Evolutionary conservation across 371 early-diverging fungal genomes (phyloP).

Genomic region (Mucor velutinosus): DNA sequence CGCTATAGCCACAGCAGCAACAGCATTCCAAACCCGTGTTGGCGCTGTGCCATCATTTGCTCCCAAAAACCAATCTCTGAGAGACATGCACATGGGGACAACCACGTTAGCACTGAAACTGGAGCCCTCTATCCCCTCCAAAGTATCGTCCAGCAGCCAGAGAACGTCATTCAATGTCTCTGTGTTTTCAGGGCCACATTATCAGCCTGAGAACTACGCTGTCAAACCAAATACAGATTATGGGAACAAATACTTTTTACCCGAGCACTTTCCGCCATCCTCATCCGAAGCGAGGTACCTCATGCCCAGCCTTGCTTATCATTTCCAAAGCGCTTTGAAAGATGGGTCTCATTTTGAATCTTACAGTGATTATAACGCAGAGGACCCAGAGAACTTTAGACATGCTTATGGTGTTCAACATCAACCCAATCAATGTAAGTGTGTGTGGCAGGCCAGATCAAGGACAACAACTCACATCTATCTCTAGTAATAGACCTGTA

Average conservation of each 20-base stretch:
- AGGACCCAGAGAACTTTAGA: constrained; percentile 25
- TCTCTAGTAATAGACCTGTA: neutral
- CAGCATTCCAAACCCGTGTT: neutral
- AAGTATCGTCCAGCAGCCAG: neutral
- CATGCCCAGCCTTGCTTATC: constrained; percentile 4
- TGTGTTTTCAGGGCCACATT: constrained; percentile 23
- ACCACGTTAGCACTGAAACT: neutral
- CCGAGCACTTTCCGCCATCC: neutral
- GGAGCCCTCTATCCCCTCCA: neutral
- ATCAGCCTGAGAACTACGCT: constrained; percentile 14
- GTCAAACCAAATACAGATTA: neutral
- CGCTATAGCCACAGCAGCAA: neutral
- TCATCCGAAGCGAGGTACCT: neutral
- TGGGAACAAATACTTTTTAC: neutral
- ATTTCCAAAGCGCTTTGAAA: constrained; percentile 17
- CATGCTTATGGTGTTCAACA: constrained; percentile 9
- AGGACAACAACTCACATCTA: neutral
- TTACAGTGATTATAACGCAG: constrained; percentile 5
- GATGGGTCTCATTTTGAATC: constrained; percentile 12
- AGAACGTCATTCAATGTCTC: neutral
- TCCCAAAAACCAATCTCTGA: neutral
- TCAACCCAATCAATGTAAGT: neutral
- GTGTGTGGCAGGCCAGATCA: neutral
- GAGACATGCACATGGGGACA: neutral
- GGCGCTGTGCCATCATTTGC: neutral